Percentiles rank a stretch among this genome's conserved stretches.
These are phyloP conservation scores for Zymoseptoria pseudotritici DNA, from an alignment of 2,329 filamentous ascomycete genomes.

Conservation along the genomic window DNA sequence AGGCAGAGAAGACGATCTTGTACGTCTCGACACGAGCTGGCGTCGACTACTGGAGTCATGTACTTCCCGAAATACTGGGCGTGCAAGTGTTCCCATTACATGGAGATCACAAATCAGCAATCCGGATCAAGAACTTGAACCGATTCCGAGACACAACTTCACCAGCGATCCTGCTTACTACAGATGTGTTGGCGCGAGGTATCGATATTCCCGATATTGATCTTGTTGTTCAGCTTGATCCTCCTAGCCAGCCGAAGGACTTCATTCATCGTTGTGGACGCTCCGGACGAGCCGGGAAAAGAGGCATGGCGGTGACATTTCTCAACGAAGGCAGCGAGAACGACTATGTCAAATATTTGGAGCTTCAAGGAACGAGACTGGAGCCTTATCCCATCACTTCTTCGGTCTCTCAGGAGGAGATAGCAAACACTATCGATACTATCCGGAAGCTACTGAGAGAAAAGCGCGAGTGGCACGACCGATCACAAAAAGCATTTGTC, in stretches of 20 bases:
- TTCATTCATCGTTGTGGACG: conserved; percentile 61
- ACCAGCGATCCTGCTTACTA: conserved; percentile 79
- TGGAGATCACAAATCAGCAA: conserved; percentile 82
- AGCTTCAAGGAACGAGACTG: conserved; percentile 32
- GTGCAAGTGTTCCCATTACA: conserved; percentile 75
- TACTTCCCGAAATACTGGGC: conserved; percentile 64
- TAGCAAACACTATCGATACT: conserved; percentile 46
- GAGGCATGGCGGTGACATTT: conserved; percentile 78
- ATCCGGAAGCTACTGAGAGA: conserved; percentile 54
- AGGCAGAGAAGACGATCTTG: conserved; percentile 76
- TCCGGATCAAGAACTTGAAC: conserved; percentile 79
- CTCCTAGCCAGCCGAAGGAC: conserved; percentile 79
- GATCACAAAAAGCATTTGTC: conserved; percentile 84
- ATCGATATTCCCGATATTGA: conserved; percentile 90
- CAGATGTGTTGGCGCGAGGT: conserved; percentile 83
- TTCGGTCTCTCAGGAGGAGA: conserved; percentile 52
- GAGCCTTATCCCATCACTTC: conserved; percentile 35
- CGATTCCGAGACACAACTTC: conserved; percentile 68
- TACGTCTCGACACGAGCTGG: conserved; percentile 91
- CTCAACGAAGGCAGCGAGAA: conserved; percentile 79
- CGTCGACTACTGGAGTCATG: conserved; percentile 85
- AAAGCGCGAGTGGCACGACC: conserved; percentile 70
- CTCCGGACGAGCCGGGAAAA: conserved; percentile 56
- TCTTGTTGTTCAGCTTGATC: conserved; percentile 82
- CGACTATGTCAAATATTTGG: conserved; percentile 79